Conservation (phyloP, 345 rosid species). For the Microthlaspi erraticum region DNA sequence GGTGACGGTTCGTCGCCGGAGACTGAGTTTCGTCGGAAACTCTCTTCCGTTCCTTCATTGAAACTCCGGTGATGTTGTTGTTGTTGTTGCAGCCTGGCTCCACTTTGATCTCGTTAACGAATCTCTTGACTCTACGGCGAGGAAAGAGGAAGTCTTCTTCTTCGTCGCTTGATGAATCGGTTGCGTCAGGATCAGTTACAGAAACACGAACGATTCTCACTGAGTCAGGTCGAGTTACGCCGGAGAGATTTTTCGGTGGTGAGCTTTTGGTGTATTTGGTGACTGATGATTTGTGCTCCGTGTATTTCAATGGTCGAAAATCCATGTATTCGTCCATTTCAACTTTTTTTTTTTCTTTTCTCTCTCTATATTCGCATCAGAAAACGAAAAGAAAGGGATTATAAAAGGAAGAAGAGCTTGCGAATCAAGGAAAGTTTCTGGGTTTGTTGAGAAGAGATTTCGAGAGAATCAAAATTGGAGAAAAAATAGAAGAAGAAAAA, state of each 20-base stretch:
- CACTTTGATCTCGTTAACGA: slow-evolving; percentile 71
- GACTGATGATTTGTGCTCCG: slow-evolving; percentile 61
- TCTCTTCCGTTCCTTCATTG: slow-evolving; percentile 42
- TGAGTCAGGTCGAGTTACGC: slow-evolving; percentile 16
- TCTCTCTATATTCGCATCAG: slow-evolving; percentile 27
- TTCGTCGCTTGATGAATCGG: slow-evolving; percentile 93
- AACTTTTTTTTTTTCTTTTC: background rate
- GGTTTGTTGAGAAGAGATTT: slow-evolving; percentile 34
- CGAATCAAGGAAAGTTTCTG: slow-evolving; percentile 29
- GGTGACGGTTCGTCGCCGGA: slow-evolving; percentile 29
- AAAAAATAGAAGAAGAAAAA: background rate
- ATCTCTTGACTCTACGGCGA: slow-evolving; percentile 70
- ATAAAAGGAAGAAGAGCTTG: slow-evolving; percentile 25
- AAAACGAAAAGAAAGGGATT: slow-evolving; percentile 5
- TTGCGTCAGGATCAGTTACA: slow-evolving; percentile 76
- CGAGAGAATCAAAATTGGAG: slow-evolving; percentile 5
- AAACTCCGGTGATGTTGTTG: slow-evolving; percentile 7
- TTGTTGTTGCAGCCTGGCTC: slow-evolving; percentile 46
- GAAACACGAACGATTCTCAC: slow-evolving; percentile 59
- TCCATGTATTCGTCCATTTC: slow-evolving; percentile 34
- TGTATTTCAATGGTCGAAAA: slow-evolving; percentile 67
- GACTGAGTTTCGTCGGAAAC: slow-evolving; percentile 28
- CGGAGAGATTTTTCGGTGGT: slow-evolving; percentile 34
- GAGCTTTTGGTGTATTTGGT: slow-evolving; percentile 54
- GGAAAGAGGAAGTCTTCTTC: slow-evolving; percentile 50